Evolutionary conservation across 306 rosid species (phyloP).

Genomic region (Pyrus communis): DNA sequence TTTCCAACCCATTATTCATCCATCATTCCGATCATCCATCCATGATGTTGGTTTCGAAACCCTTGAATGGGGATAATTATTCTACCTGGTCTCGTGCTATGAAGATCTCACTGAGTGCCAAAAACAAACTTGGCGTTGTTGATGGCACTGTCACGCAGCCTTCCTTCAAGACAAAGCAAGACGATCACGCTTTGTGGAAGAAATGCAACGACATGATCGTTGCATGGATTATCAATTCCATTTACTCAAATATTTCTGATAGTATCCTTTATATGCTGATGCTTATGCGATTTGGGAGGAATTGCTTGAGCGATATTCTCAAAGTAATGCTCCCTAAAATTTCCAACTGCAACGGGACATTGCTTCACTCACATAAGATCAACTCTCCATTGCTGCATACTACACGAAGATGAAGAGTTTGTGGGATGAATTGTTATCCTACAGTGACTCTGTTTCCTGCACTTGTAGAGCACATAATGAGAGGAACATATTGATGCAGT

Average conservation of each 20-base stretch:
- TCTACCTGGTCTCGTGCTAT: neutral
- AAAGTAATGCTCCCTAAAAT: neutral
- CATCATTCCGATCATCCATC: neutral
- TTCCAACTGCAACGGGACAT: too few relatives aligned
- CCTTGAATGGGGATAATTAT: neutral
- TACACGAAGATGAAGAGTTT: too few relatives aligned
- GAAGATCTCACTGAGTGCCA: neutral
- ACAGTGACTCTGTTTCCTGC: neutral
- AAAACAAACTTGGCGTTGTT: neutral
- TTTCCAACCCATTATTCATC: neutral
- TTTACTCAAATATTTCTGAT: neutral
- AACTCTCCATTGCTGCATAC: too few relatives aligned
- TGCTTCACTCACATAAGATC: too few relatives aligned
- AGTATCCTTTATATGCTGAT: neutral
- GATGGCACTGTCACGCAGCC: neutral
- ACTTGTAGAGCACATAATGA: neutral
- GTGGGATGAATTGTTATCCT: neutral
- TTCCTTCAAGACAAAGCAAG: neutral
- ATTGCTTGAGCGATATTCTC: neutral
- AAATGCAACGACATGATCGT: neutral
- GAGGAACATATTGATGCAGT: neutral
- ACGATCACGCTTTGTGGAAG: neutral
- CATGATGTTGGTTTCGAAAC: neutral
- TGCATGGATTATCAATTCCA: neutral
- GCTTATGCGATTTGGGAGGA: neutral